Percentiles rank a stretch among this genome's conserved stretches.
Conservation (phyloP, 306 rosid genomes). For the Gillenia trifoliata region DNA sequence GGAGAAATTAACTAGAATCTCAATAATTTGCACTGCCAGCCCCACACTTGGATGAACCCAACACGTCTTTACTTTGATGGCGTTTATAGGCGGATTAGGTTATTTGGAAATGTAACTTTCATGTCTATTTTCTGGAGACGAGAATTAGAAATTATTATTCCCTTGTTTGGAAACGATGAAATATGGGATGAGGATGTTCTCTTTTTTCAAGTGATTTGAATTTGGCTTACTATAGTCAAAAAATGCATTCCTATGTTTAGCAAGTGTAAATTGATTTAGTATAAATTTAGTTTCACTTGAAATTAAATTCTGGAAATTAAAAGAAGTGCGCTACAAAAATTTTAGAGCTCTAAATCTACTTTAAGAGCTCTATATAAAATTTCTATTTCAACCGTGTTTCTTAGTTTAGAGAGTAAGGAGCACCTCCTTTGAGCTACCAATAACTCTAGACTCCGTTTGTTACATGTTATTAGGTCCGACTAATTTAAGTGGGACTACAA, state of each 20-base stretch:
- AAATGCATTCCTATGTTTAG: neutral
- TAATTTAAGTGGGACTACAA: too few relatives aligned
- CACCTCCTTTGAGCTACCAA: neutral
- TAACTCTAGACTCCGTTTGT: too few relatives aligned
- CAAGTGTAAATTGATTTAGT: neutral
- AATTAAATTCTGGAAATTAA: too few relatives aligned
- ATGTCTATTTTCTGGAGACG: too few relatives aligned
- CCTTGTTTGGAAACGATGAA: neutral
- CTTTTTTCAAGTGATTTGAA: too few relatives aligned
- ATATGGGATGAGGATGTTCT: too few relatives aligned
- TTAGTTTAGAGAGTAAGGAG: neutral
- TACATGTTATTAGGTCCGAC: too few relatives aligned
- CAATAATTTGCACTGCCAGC: too few relatives aligned
- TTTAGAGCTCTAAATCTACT: neutral
- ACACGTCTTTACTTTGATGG: neutral
- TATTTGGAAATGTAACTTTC: neutral
- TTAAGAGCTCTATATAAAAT: neutral
- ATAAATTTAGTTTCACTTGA: neutral
- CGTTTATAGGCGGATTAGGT: too few relatives aligned
- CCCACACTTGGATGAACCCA: too few relatives aligned
- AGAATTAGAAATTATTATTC: neutral
- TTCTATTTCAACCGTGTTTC: neutral
- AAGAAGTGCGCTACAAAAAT: neutral
- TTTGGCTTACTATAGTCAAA: too few relatives aligned
- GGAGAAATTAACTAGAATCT: too few relatives aligned